A percentile compares a stretch with the other conserved stretches of the same genome.
These are phyloP conservation scores for Trichoderma breve DNA, from an alignment of 2,329 filamentous ascomycete genomes.

Conservation along the genomic window DNA sequence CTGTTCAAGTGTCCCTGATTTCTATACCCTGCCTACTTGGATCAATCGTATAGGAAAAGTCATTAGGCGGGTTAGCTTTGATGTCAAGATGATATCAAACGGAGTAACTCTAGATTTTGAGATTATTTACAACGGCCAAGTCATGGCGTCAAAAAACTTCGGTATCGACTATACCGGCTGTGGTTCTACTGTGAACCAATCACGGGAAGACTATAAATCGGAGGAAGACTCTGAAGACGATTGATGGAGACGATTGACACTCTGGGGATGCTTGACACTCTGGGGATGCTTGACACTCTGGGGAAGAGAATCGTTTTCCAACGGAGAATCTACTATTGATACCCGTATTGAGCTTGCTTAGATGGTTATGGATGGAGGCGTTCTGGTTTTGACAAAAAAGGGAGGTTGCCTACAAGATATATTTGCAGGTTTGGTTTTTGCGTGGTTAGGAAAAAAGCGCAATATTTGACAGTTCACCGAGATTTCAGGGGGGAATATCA, in stretches of 20 bases:
- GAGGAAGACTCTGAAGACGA: neutral
- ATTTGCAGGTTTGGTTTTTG: neutral
- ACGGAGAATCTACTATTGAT: accelerated
- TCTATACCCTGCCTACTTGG: constrained; percentile 9
- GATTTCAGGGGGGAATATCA: neutral
- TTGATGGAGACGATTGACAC: too few species aligned
- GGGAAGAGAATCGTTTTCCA: too few species aligned
- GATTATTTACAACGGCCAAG: neutral
- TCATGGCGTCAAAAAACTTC: constrained; percentile 20
- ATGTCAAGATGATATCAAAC: constrained; percentile 19
- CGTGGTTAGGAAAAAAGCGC: too few species aligned
- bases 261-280: too few species aligned
- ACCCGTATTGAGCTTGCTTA: neutral
- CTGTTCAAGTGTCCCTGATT: constrained; percentile 17
- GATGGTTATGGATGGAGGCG: neutral
- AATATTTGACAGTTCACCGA: neutral
- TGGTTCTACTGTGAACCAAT: neutral
- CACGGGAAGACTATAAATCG: accelerated
- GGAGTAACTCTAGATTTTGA: constrained; percentile 22
- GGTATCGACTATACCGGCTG: constrained; percentile 16
- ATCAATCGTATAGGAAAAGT: neutral
- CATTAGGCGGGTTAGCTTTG: neutral
- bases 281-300: neutral
- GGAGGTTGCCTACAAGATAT: neutral
- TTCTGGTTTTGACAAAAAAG: neutral